phyloP scores from a whole-genome alignment of 805 yeast genomes.

The Metschnikowia continentalis region DNA sequence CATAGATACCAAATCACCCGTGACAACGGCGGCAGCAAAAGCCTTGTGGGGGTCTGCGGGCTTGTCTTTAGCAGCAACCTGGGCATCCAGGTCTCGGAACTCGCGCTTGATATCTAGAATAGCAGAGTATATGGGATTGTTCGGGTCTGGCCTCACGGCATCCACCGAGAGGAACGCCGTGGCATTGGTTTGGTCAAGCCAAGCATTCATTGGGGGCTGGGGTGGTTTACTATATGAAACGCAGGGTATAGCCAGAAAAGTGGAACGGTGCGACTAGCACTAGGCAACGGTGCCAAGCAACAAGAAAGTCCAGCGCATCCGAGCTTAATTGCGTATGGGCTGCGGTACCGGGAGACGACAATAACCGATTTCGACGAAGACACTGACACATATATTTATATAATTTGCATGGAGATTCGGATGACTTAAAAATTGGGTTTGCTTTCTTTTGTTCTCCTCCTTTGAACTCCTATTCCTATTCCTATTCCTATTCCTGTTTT shows the following conservation, averaged over 20 bases:
- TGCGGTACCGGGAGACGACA: neutral
- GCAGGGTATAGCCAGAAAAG: neutral
- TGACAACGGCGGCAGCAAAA: conserved; percentile 31
- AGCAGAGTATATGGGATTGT: conserved; percentile 9
- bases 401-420: no score
- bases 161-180: conserved; percentile 2
- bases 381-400: no score
- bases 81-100: neutral
- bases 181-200: conserved; percentile 2
- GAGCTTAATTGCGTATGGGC: neutral
- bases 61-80: neutral
- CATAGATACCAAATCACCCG: conserved; percentile 35
- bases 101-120: conserved; percentile 7
- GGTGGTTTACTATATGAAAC: neutral
- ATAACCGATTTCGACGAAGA: neutral
- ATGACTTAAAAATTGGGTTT: neutral
- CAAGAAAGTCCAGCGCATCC: neutral
- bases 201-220: conserved; percentile 7
- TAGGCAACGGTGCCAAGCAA: neutral
- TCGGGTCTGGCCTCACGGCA: conserved; percentile 4
- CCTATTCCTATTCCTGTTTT: neutral
- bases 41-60: conserved; percentile 14
- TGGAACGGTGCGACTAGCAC: neutral
- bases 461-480: neutral
- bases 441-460: no score